Evolutionary conservation across 2,329 filamentous ascomycete genomes (phyloP), one percentile per base, ranked within the genome.

Genomic region (Phoma sp.): DNA sequence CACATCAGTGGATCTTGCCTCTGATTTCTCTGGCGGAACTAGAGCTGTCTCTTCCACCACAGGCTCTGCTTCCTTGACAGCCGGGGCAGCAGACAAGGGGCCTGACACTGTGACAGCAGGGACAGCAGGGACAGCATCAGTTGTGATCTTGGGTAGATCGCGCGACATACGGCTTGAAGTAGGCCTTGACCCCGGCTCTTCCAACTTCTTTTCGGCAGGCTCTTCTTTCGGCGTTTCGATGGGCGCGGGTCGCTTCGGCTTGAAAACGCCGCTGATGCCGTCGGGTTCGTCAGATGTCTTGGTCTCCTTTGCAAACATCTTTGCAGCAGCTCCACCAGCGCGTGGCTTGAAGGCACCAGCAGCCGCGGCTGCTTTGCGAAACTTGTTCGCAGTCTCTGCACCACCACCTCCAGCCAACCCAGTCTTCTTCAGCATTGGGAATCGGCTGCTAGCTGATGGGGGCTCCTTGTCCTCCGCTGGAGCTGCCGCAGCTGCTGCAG

Each of bases 381-480:
- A 85, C 5, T 85, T 83, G 32, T 85, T 88, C 18, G 90, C 90
- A 65, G 95, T 81, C 52, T 95, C 88, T n/a, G 81, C 83, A 58
- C 83, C 86, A 1, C 86, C 88, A 24, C 41, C 37, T 42, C 35
- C 42, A 18, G 46, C 32, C 2, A 41, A 5, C 57, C 85, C 85
- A 0, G 90, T 91, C 59, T 88, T 86, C 75, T 91, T 93, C 66
- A 97, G 89, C 93, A 96, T 96, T 2, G 92, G 91, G 14, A 91
- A 91, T n/a, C 90, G 80, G 61, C 82, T 79, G 27, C 75, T 73
- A 42, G 80, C 82, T 30, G 83, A 80, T 73, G 74, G 80, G 39
- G 82, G 81, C 25, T 83, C 82, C 74, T 75, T 80, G 81, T 71
- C 52, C 13, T 65, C 60, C 5, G 56, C 47, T 8, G 57, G 37